phyloP scores from a whole-genome alignment of 352 stramenopile genomes.

The Pythium aristosporum region DNA sequence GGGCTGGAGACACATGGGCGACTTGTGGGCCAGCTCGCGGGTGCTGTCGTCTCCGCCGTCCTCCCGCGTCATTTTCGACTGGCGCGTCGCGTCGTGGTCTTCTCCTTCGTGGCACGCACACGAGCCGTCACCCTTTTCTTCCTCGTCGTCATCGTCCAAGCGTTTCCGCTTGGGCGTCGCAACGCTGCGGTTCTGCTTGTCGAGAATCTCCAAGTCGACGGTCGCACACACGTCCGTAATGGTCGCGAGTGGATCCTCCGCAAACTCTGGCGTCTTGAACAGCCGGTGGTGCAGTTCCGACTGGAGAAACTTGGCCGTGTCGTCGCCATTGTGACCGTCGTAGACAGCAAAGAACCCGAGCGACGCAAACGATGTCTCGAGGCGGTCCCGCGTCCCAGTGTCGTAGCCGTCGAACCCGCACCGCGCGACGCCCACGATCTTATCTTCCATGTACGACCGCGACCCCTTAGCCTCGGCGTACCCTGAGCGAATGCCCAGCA shows the following conservation, averaged over 20 bases:
- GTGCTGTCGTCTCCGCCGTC: constrained; percentile 32
- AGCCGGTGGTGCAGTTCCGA: constrained; percentile 79
- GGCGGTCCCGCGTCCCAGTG: constrained; percentile 1
- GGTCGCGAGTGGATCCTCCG: constrained; percentile 43
- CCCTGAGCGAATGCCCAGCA: constrained; percentile 66
- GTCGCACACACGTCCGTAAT: constrained; percentile 59
- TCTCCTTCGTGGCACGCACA: not conserved
- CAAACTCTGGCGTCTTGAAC: constrained; percentile 57
- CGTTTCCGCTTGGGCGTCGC: constrained; percentile 59
- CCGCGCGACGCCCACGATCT: constrained; percentile 50
- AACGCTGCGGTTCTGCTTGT: constrained; percentile 72
- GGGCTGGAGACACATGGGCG: constrained; percentile 43
- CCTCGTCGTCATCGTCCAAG: constrained; percentile 25
- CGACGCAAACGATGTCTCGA: constrained; percentile 42
- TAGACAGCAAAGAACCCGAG: constrained; percentile 86
- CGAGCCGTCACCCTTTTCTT: not conserved
- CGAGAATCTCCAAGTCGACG: constrained; percentile 75
- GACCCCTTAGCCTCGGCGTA: constrained; percentile 85
- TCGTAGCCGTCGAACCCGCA: constrained; percentile 50
- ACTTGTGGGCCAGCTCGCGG: constrained; percentile 35
- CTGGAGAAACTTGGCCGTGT: constrained; percentile 76
- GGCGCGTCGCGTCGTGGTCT: not conserved
- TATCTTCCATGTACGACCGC: constrained; percentile 89
- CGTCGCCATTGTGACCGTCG: constrained; percentile 86
- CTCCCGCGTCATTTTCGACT: not conserved